These are phyloP conservation scores for Mrakia gelida DNA, from an alignment of 768 basidiomycete genomes.

Conservation along the genomic window DNA sequence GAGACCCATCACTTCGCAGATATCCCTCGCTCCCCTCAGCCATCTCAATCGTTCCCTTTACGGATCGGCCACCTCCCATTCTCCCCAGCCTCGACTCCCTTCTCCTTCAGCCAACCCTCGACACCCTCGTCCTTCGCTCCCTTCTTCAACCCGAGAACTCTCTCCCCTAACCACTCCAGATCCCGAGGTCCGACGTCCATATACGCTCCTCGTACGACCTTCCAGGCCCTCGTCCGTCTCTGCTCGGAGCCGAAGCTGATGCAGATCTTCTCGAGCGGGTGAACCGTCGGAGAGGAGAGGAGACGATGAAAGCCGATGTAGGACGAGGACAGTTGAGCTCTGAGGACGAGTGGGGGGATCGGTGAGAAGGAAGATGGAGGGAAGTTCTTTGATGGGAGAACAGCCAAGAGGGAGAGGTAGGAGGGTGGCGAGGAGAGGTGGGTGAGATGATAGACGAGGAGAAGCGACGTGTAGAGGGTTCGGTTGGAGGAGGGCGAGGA, in stretches of 20 bases:
- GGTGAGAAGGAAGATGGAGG: background rate
- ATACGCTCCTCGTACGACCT: background rate
- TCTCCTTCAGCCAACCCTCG: slow-evolving; percentile 12
- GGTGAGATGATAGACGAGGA: slow-evolving; percentile 22
- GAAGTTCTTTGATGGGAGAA: background rate
- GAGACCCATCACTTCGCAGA: too few species aligned
- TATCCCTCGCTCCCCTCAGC: too few species aligned
- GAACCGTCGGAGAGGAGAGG: background rate
- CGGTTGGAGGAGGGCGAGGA: background rate
- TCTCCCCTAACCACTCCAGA: background rate
- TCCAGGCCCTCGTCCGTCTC: background rate
- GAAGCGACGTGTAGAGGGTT: slow-evolving; percentile 6
- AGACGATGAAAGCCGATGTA: background rate
- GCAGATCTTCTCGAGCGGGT: slow-evolving; percentile 22
- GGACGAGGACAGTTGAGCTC: background rate
- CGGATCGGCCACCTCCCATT: slow-evolving; percentile 11
- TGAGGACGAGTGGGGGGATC: background rate
- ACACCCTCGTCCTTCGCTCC: background rate
- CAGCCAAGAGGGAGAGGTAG: background rate
- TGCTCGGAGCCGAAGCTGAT: background rate
- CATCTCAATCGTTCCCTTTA: background rate
- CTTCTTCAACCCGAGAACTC: background rate
- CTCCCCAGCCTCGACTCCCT: slow-evolving; percentile 1
- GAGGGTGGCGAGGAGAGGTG: slow-evolving; percentile 16
- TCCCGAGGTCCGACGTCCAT: background rate